Evolutionary conservation across 306 rosid species (phyloP), one percentile per base, ranked within the genome.

Genomic region (Vigna nakashimae): DNA sequence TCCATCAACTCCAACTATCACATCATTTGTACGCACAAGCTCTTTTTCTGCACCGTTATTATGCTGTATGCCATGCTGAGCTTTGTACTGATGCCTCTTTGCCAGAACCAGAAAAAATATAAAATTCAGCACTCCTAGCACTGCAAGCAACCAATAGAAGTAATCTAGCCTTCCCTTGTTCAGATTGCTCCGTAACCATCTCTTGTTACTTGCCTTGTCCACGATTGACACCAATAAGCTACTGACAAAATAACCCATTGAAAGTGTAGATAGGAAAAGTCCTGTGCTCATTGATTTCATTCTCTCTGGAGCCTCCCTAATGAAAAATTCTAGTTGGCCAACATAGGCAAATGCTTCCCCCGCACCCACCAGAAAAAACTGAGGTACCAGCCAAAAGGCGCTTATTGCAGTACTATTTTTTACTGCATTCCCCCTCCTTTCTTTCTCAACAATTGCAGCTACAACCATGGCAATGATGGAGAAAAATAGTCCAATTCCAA

Each of bases 221-320:
- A 91, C 94, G 0, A 92, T 67, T 3, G 91, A 77, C 42, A 92
- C 98, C 85, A 89, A 67, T 65, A 95, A 81, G 69, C 96, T 95
- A 85, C 98, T 95, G 0, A 92, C 87, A 78, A 84, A 95, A 83
- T 83, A 95, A 9, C 98, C 99, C 99, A 91, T 95, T 34, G 99
- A 92, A 49, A 95, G 87, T 26, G 93, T 90, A 72, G 91, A 82
- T 11, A 92, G 87, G 82, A 92, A 91, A 53, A 95, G 84, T 59
- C 99, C 98, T 15, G 99, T 95, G 82, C 98, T 95, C 97, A 92
- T 88, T 13, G 98, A 95, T 84, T 95, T 95, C 99, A 95, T 95
- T 79, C 93, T 88, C 66, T 91, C 98, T 1, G 98, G 99, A 48
- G 98, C 97, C 64, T 95, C 98, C 79, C 99, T 88, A 76, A 95